phyloP scores from a whole-genome alignment of 2,329 filamentous ascomycete genomes.

The Venturia aucupariae region DNA sequence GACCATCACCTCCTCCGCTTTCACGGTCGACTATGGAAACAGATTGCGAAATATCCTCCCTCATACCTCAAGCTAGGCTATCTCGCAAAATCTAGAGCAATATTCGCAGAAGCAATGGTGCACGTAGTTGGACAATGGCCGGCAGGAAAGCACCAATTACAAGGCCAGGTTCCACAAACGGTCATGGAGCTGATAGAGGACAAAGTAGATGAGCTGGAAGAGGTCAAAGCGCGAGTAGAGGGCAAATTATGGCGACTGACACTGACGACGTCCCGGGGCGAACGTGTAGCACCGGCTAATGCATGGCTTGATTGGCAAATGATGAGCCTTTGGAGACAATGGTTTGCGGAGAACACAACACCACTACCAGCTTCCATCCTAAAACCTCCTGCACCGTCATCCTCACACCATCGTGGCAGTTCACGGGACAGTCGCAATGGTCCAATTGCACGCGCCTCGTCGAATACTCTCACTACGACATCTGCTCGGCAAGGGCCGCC shows the following conservation, averaged over 20 bases:
- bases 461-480: background rate
- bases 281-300: slow-evolving; percentile 70
- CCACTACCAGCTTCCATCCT: slow-evolving; percentile 51
- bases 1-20: slow-evolving; percentile 93
- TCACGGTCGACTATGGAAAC: slow-evolving; percentile 83
- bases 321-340: slow-evolving; percentile 80
- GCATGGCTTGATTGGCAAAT: slow-evolving; percentile 85
- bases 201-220: slow-evolving; percentile 85
- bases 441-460: slow-evolving; percentile 9
- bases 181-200: slow-evolving; percentile 89
- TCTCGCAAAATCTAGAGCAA: slow-evolving; percentile 68
- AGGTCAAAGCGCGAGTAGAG: slow-evolving; percentile 71
- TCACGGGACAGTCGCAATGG: slow-evolving; percentile 9
- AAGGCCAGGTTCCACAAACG: slow-evolving; percentile 59
- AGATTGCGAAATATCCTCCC: slow-evolving; percentile 92
- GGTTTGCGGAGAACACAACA: slow-evolving; percentile 83
- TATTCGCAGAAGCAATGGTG: slow-evolving; percentile 70
- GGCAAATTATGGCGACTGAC: slow-evolving; percentile 72
- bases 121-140: slow-evolving; percentile 96
- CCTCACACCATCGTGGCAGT: slow-evolving; percentile 14
- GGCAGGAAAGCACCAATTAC: slow-evolving; percentile 64
- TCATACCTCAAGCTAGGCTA: slow-evolving; percentile 87
- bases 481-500: slow-evolving; percentile 14
- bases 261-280: slow-evolving; percentile 68
- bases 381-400: slow-evolving; percentile 28